Conservation (phyloP, 1,284 basidiomycete species). For the Marasmius oreades region DNA sequence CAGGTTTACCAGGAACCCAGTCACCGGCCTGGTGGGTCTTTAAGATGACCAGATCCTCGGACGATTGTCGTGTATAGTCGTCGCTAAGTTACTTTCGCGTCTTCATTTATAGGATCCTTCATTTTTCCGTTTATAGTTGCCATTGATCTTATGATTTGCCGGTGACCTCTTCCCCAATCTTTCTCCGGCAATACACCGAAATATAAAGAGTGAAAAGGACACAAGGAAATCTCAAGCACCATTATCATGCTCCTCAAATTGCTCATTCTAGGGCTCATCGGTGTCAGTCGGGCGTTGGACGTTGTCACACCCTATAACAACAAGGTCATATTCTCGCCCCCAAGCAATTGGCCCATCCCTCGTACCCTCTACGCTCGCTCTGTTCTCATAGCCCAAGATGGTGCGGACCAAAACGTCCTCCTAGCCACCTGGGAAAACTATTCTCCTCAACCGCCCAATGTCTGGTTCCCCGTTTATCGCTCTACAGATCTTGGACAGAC, state of each 20-base stretch:
- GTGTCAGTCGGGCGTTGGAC: not conserved
- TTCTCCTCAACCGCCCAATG: constrained; percentile 18
- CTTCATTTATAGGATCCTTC: too few species aligned
- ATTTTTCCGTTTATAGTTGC: too few species aligned
- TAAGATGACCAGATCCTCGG: too few species aligned
- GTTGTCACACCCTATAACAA: not conserved
- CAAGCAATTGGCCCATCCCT: constrained; percentile 24
- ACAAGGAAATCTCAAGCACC: too few species aligned
- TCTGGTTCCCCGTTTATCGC: constrained; percentile 17
- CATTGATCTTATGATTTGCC: too few species aligned
- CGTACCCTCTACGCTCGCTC: constrained; percentile 26
- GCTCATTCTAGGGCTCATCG: not conserved
- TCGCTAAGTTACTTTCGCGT: too few species aligned
- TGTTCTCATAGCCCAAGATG: constrained; percentile 14
- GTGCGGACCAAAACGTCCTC: constrained; percentile 16
- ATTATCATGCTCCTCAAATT: not conserved
- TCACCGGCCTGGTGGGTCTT: too few species aligned
- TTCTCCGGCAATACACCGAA: too few species aligned
- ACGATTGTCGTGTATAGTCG: too few species aligned
- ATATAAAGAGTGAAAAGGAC: too few species aligned
- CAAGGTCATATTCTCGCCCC: constrained; percentile 23
- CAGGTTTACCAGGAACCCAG: too few species aligned
- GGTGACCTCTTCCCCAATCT: too few species aligned
- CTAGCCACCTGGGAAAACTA: constrained; percentile 21
- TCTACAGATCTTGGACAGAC: constrained; percentile 17